Percentiles rank a stretch among this genome's conserved stretches.
phyloP scores from a whole-genome alignment of 2,329 filamentous ascomycete species.

The Chaetomium globosum region DNA sequence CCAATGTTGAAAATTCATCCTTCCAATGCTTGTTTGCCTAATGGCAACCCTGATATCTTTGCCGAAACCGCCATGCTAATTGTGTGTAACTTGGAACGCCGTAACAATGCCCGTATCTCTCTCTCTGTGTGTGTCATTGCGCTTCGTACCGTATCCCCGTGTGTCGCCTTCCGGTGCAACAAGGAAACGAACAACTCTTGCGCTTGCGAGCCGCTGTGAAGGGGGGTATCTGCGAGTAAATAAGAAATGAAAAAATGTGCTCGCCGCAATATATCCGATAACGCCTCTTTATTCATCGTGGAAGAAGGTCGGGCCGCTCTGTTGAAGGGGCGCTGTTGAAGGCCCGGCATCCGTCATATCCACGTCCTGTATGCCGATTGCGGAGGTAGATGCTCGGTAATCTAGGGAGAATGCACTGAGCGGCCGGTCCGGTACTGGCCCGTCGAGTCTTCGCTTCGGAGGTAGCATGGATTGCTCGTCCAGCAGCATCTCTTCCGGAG shows the following conservation, averaged over 20 bases:
- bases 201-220: constrained; percentile 6
- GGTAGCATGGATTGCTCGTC: constrained; percentile 57
- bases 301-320: constrained; percentile 45
- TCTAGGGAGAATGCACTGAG: constrained; percentile 55
- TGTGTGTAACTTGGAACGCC: constrained; percentile 29
- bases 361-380: constrained; percentile 50
- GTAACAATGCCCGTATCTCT: constrained; percentile 29
- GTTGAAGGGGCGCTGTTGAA: constrained; percentile 56
- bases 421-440: constrained; percentile 51
- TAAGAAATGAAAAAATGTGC: constrained; percentile 9
- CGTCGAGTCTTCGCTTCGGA: constrained; percentile 51
- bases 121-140: constrained; percentile 12
- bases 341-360: constrained; percentile 61
- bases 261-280: constrained; percentile 9
- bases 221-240: constrained; percentile 26
- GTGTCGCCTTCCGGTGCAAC: constrained; percentile 13
- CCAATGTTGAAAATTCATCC: constrained; percentile 5
- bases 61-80: constrained; percentile 19
- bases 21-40: constrained; percentile 19
- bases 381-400: constrained; percentile 43
- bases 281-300: constrained; percentile 19
- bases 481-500: constrained; percentile 68
- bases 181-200: constrained; percentile 14
- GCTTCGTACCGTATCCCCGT: constrained; percentile 21
- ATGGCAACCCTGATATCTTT: constrained; percentile 9